phyloP scores from a whole-genome alignment of 1,284 basidiomycete species.

The Peniophora sp. region DNA sequence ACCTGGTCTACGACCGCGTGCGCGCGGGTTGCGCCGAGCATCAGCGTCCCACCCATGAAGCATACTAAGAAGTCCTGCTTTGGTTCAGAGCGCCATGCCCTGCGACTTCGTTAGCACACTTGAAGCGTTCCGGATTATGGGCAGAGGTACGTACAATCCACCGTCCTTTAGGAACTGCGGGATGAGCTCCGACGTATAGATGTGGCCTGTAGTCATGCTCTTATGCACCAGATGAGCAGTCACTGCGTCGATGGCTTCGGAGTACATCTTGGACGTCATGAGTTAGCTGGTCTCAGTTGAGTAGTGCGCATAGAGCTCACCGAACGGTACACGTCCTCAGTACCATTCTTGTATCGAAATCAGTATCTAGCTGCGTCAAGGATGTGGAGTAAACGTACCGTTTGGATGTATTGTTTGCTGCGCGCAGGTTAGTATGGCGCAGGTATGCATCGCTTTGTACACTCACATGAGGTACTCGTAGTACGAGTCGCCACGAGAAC shows the following conservation, averaged over 20 bases:
- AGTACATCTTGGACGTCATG: conserved; percentile 65
- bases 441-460: conserved; percentile 5
- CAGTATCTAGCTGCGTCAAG: background rate
- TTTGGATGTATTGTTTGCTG: conserved; percentile 78
- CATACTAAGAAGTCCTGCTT: conserved; percentile 97
- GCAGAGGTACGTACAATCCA: conserved; percentile 35
- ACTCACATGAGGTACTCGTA: conserved; percentile 86
- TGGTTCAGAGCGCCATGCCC: conserved; percentile 63
- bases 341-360: conserved; percentile 44
- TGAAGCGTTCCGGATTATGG: conserved; percentile 6
- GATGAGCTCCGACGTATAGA: conserved; percentile 79
- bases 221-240: conserved; percentile 68
- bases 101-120: conserved; percentile 20
- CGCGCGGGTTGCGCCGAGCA: conserved; percentile 80
- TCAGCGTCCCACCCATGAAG: conserved; percentile 87
- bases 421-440: background rate
- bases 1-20: conserved; percentile 40
- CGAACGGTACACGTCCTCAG: conserved; percentile 74
- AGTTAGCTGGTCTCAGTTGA: background rate
- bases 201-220: conserved; percentile 49
- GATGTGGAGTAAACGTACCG: conserved; percentile 33
- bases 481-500: conserved; percentile 90
- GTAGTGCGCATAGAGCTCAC: conserved; percentile 30
- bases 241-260: conserved; percentile 76
- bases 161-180: conserved; percentile 41